Evolutionary conservation across 441 rosid species (phyloP), one percentile per base, ranked within the genome.

Genomic region (Breynia disticha): DNA sequence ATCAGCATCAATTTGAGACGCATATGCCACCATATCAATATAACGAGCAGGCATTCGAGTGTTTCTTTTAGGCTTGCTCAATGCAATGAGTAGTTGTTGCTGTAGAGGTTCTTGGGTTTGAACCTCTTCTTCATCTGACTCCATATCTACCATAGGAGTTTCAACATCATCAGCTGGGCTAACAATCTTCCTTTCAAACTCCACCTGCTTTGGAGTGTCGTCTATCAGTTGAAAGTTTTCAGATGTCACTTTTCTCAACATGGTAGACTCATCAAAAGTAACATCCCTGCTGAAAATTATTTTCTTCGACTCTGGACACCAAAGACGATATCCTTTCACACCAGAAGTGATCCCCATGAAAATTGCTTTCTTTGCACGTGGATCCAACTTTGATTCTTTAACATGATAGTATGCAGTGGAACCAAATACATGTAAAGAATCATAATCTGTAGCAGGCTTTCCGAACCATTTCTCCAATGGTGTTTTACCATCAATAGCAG

Each of bases 381-480:
- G 13, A 55, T 55, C 21, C 0, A 55, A 1, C 39, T 11, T 55
- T 9, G 19, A 55, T 16, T 55, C 42, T 13, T 0, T 21, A 1
- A 55, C 42, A 55, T 55, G 59, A 45, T 43, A 55, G 21, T 55
- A 43, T 22, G 17, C 5, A 1, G 42, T 20, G n/a, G n/a, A n/a
- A n/a, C n/a, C n/a, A n/a, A n/a, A n/a, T n/a, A n/a, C n/a, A n/a
- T n/a, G n/a, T n/a, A n/a, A n/a, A n/a, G n/a, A n/a, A n/a, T n/a
- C n/a, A n/a, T n/a, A n/a, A n/a, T n/a, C n/a, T n/a, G n/a, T n/a
- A n/a, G n/a, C n/a, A n/a, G n/a, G n/a, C n/a, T n/a, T n/a, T n/a
- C n/a, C n/a, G n/a, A n/a, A n/a, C 48, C 48, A 46, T 46, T 15
- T 19, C 48, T 46, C 48, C 16, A 46, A 13, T 1, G 48, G 48